phyloP scores from a whole-genome alignment of 148 eudicot species.

The Mesembryanthemum crystallinum region DNA sequence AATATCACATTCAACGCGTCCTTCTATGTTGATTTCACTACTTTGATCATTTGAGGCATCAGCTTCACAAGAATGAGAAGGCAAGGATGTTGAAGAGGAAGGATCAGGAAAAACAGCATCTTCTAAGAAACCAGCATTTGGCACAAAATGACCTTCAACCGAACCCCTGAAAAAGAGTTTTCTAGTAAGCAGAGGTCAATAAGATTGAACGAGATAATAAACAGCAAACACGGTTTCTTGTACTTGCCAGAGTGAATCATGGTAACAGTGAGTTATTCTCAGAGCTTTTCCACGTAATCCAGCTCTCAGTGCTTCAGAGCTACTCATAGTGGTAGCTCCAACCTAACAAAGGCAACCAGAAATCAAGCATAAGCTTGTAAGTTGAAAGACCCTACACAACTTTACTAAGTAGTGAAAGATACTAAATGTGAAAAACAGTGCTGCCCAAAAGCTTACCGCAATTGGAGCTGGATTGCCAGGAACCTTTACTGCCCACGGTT shows the following conservation, averaged over 20 bases:
- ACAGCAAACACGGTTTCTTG: background rate
- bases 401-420: background rate
- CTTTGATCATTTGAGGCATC: slow-evolving; percentile 39
- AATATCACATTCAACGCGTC: slow-evolving; percentile 34
- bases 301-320: slow-evolving; percentile 75
- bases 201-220: slow-evolving; percentile 11
- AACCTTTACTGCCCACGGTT: slow-evolving; percentile 88
- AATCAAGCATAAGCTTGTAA: slow-evolving; percentile 11
- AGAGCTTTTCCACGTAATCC: slow-evolving; percentile 91
- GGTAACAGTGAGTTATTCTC: slow-evolving; percentile 62
- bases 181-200: slow-evolving; percentile 16
- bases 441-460: slow-evolving; percentile 47
- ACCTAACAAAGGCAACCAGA: slow-evolving; percentile 41
- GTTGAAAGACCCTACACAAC: background rate
- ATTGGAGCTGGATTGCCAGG: slow-evolving; percentile 92
- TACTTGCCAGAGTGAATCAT: slow-evolving; percentile 73
- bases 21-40: slow-evolving; percentile 34
- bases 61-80: slow-evolving; percentile 43
- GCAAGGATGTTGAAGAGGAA: slow-evolving; percentile 39
- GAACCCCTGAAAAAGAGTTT: slow-evolving; percentile 57
- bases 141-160: slow-evolving; percentile 64
- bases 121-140: slow-evolving; percentile 79
- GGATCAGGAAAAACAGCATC: slow-evolving; percentile 79
- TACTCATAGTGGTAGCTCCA: slow-evolving; percentile 78
- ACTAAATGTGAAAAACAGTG: background rate